Conservation (phyloP, 2,329 filamentous ascomycete genomes). For the Talaromyces islandicus region DNA sequence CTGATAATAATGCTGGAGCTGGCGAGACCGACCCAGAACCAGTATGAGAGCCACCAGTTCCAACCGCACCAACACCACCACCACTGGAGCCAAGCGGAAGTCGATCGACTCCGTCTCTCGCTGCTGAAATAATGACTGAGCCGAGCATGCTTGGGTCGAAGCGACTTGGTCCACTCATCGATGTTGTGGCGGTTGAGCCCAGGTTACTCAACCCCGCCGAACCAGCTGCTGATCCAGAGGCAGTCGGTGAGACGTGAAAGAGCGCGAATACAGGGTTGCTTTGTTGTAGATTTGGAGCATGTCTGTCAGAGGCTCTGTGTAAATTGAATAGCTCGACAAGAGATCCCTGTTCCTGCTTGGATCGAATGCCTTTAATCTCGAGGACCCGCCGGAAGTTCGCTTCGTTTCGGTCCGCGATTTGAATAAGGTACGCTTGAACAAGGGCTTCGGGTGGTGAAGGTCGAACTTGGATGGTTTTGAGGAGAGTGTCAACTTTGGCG, state of each 20-base stretch:
- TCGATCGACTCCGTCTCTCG: constrained; percentile 73
- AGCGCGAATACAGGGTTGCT: constrained; percentile 63
- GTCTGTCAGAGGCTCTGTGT: constrained; percentile 61
- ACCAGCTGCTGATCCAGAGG: constrained; percentile 17
- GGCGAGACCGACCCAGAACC: constrained; percentile 7
- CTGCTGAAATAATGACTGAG: constrained; percentile 81
- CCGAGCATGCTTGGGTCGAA: constrained; percentile 82
- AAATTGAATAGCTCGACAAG: constrained; percentile 88
- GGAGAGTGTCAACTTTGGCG: constrained; percentile 79
- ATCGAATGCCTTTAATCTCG: constrained; percentile 84
- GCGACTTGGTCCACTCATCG: constrained; percentile 44
- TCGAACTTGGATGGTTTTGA: constrained; percentile 94
- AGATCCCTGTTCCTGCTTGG: constrained; percentile 71
- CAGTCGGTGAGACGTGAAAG: constrained; percentile 7
- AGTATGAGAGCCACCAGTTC: constrained; percentile 11
- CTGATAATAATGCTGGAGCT: constrained; percentile 1
- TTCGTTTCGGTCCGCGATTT: constrained; percentile 89
- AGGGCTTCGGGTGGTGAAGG: constrained; percentile 86
- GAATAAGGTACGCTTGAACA: constrained; percentile 94
- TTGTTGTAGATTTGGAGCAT: constrained; percentile 61
- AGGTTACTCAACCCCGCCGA: constrained; percentile 41
- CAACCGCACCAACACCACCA: constrained; percentile 30
- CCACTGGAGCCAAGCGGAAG: constrained; percentile 43
- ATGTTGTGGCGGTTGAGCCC: constrained; percentile 35
- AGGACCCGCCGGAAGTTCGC: constrained; percentile 94